Base-by-base conservation (phyloP, 129 eudicot species). In the Flaveria linearis region DNA sequence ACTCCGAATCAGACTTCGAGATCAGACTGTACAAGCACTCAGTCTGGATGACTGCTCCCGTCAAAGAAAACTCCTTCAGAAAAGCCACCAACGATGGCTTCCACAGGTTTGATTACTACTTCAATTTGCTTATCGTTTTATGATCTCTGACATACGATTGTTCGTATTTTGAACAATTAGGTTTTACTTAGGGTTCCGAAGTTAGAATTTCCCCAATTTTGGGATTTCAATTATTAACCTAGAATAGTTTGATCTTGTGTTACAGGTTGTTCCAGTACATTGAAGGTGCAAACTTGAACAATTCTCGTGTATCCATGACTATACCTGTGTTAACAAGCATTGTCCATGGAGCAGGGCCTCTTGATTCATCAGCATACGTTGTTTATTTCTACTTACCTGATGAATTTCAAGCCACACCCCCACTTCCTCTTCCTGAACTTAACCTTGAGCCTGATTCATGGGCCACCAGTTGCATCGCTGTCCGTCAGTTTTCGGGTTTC, bases 201-300 rank as follows among this genome's bases (percentile, higher is more conserved):
- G 12, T 23, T 6, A 0, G 41, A 5, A 5, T 36, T 0, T 1
- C 20, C 45, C 43, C 69, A 15, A 28, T 9, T 9, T 12, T 36
- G 41, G 41, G 41, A 36, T 36, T 36, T 36, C 8, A 36, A 36
- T 36, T 36, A 5, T 7, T 36, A 36, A 36, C 41, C 41, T 36
- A 36, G 41, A 36, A 36, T 36, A 36, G 2, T 45, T 10, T 45
- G 16, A 52, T 70, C 43, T 68, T 64, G 41, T 57, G 18, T 51
- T 49, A 43, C 87, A 90, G 97, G 81, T 84, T 93, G 68, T 93
- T 93, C 81, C 97, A 93, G 79, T 93, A 68, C 62, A 88, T 86
- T 6, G 82, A 93, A 88, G 98, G 98, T 26, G 97, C 98, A 80
- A 93, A 93, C 73, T 71, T 93, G 71, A 93, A 93, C 92, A 85